A percentile compares a stretch with the other conserved stretches of the same genome.
phyloP scores from a whole-genome alignment of 2,329 filamentous ascomycete genomes.

The Stenocarpella maydis region DNA sequence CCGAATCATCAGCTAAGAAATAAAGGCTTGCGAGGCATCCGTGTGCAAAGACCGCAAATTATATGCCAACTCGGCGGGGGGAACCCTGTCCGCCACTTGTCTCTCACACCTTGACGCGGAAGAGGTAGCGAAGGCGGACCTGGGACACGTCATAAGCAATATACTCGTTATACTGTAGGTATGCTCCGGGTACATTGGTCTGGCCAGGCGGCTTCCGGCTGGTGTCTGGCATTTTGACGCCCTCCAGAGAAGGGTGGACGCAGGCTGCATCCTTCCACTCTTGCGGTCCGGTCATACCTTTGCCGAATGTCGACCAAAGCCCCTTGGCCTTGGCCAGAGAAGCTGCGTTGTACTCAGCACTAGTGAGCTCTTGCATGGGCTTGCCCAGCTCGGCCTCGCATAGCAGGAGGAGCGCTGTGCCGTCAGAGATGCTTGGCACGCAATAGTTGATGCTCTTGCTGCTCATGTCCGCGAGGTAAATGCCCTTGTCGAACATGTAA shows the following conservation, averaged over 20 bases:
- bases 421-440: constrained; percentile 65
- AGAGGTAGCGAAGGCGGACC: constrained; percentile 74
- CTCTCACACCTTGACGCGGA: constrained; percentile 64
- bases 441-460: constrained; percentile 87
- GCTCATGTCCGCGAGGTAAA: constrained; percentile 87
- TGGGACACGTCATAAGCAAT: constrained; percentile 76
- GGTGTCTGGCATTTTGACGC: constrained; percentile 72
- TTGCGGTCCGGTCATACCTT: constrained; percentile 69
- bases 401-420: constrained; percentile 77
- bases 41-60: no score
- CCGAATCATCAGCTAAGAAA: neutral
- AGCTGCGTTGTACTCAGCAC: constrained; percentile 69
- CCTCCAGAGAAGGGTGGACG: constrained; percentile 70
- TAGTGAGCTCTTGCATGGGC: constrained; percentile 71
- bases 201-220: constrained; percentile 51
- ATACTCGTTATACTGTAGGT: constrained; percentile 76
- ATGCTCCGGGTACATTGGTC: constrained; percentile 55
- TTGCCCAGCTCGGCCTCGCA: constrained; percentile 85
- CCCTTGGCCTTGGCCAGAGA: constrained; percentile 67
- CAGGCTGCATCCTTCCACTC: constrained; percentile 79
- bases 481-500: constrained; percentile 91
- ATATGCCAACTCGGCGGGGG: neutral
- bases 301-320: constrained; percentile 74
- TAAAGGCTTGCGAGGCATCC: neutral
- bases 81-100: neutral